A percentile compares a stretch with the other conserved stretches of the same genome.
phyloP scores from a whole-genome alignment of 129 eudicot species.

The Tagetes erecta region DNA sequence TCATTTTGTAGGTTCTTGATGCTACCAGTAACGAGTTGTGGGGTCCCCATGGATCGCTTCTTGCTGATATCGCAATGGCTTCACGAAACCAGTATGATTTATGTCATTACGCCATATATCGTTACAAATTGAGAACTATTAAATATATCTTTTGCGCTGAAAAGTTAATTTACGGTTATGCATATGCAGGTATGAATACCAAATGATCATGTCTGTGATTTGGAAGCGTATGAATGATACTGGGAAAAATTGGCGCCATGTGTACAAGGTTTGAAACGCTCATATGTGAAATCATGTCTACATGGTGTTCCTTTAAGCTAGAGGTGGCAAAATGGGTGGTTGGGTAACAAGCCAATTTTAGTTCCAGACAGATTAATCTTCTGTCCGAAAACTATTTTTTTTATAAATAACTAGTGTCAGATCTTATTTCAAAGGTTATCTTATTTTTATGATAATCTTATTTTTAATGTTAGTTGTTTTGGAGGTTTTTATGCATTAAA shows the following conservation, averaged over 20 bases:
- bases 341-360: neutral
- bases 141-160: neutral
- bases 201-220: conserved; percentile 92
- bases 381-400: neutral
- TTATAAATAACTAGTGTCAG: neutral
- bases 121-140: neutral
- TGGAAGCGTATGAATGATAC: conserved; percentile 96
- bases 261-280: conserved; percentile 68
- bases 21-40: conserved; percentile 99
- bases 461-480: neutral
- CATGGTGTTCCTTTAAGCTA: neutral
- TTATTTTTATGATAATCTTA: neutral
- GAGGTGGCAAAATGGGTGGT: conserved; percentile 9
- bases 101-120: neutral
- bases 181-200: conserved; percentile 84
- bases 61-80: conserved; percentile 95
- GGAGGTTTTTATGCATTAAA: neutral
- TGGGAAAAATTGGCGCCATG: conserved; percentile 99
- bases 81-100: conserved; percentile 80
- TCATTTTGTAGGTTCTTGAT: conserved; percentile 73
- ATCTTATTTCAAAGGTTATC: neutral
- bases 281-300: neutral
- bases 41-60: conserved; percentile 99
- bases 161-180: conserved; percentile 22
- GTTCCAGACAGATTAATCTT: neutral